These are phyloP conservation scores for Dissophora globulifera DNA, from an alignment of 192 early-diverging fungal species.

Conservation along the genomic window DNA sequence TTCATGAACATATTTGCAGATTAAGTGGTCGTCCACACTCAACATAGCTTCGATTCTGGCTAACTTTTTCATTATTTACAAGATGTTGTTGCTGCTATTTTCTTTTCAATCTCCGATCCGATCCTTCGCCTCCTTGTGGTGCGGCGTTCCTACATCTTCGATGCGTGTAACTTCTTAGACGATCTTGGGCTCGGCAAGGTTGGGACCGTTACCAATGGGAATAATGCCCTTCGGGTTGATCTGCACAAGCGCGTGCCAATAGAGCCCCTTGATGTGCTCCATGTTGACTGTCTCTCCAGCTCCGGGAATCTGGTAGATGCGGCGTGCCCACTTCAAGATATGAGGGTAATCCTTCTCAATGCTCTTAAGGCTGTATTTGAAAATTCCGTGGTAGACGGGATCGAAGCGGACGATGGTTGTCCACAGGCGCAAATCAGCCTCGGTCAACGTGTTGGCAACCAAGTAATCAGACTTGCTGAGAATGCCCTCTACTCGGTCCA, in stretches of 20 bases:
- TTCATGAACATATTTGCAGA: no score
- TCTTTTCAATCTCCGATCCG: no score
- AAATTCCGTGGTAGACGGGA: slow-evolving; percentile 93
- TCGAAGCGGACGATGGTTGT: slow-evolving; percentile 97
- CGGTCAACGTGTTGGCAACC: slow-evolving; percentile 84
- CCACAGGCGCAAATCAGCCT: slow-evolving; percentile 94
- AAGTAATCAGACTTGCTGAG: slow-evolving; percentile 79
- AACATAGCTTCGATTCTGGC: no score
- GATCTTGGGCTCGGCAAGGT: slow-evolving; percentile 48
- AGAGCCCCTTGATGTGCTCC: slow-evolving; percentile 96
- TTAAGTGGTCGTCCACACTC: no score
- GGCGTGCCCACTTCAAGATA: slow-evolving; percentile 84
- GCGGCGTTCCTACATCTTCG: no score
- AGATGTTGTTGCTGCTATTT: no score
- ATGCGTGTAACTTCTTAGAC: no score
- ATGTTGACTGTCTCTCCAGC: slow-evolving; percentile 90
- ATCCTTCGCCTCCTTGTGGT: no score
- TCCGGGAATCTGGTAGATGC: slow-evolving; percentile 84
- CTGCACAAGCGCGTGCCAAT: slow-evolving; percentile 89
- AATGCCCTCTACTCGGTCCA: slow-evolving; percentile 87
- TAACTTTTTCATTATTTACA: no score
- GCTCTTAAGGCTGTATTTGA: slow-evolving; percentile 92
- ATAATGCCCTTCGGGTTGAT: slow-evolving; percentile 93
- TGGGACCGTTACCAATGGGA: slow-evolving; percentile 77
- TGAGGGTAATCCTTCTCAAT: slow-evolving; percentile 91